Evolutionary conservation across 1,284 basidiomycete genomes (phyloP).

Genomic region (Tausonia pullulans): DNA sequence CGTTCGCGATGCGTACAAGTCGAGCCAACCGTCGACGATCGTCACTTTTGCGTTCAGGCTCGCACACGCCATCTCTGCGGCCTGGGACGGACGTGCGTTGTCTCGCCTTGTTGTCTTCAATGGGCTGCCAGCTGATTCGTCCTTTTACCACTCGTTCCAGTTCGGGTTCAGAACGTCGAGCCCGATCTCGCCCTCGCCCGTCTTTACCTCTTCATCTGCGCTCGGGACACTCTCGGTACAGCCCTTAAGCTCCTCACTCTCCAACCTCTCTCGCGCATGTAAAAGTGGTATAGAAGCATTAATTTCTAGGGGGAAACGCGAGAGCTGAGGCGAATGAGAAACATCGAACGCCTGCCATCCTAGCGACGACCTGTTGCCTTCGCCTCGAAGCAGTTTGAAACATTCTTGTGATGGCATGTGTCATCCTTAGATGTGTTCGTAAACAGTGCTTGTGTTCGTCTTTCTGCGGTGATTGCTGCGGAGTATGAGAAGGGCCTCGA

Average conservation of each 20-base stretch:
- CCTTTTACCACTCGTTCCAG: not conserved
- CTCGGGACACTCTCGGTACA: conserved; percentile 74
- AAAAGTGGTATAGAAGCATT: conserved; percentile 20
- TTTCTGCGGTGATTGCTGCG: too few relatives aligned
- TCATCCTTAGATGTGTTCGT: too few relatives aligned
- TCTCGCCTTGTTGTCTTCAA: not conserved
- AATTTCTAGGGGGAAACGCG: too few relatives aligned
- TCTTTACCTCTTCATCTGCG: conserved; percentile 79
- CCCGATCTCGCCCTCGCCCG: conserved; percentile 66
- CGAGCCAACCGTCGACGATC: conserved; percentile 80
- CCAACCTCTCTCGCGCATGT: conserved; percentile 87
- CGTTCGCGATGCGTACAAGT: conserved; percentile 70
- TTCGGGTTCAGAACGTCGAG: conserved; percentile 63
- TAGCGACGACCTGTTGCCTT: too few relatives aligned
- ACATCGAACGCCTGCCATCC: too few relatives aligned
- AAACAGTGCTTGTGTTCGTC: too few relatives aligned
- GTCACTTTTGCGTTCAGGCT: conserved; percentile 45
- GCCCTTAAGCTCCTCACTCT: conserved; percentile 83
- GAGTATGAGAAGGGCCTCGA: too few relatives aligned
- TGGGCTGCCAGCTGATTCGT: not conserved
- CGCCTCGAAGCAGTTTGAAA: too few relatives aligned
- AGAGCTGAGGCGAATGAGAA: too few relatives aligned
- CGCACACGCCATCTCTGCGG: conserved; percentile 33
- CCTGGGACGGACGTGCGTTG: conserved; percentile 24
- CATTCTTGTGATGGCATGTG: too few relatives aligned